These are phyloP conservation scores for Misopates orontium DNA, from an alignment of 257 asterid genomes.

Conservation along the genomic window DNA sequence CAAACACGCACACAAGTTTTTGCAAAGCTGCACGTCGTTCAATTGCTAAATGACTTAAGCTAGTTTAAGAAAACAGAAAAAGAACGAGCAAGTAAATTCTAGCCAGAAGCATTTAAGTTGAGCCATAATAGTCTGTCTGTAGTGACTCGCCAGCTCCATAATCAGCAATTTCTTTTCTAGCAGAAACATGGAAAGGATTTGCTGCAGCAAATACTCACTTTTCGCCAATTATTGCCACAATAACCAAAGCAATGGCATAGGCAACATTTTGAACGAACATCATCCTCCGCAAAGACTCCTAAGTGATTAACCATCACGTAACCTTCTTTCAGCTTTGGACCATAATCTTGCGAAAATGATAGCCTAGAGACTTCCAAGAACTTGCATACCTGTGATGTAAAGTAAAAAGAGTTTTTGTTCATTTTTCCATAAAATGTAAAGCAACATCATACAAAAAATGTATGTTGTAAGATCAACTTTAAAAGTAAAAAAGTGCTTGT, in stretches of 20 bases:
- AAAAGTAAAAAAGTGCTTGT: no score
- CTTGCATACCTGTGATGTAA: constrained; percentile 69
- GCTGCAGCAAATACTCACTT: constrained; percentile 46
- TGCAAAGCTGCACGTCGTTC: neutral
- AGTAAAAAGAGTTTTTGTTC: constrained; percentile 10
- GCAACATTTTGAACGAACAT: constrained; percentile 54
- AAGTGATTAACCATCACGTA: constrained; percentile 80
- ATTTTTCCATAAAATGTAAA: constrained; percentile 16
- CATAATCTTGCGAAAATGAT: constrained; percentile 84
- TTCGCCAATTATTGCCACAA: constrained; percentile 76
- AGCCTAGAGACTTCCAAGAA: constrained; percentile 94
- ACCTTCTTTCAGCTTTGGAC: constrained; percentile 93
- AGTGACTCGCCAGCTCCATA: constrained; percentile 4
- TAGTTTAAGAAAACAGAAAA: constrained; percentile 10
- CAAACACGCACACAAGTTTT: constrained; percentile 4
- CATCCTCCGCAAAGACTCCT: constrained; percentile 47
- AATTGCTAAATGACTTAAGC: neutral
- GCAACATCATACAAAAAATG: constrained; percentile 14
- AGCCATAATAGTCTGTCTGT: constrained; percentile 15
- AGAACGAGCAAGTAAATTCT: neutral
- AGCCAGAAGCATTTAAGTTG: neutral
- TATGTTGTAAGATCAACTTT: neutral
- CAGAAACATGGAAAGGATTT: constrained; percentile 5
- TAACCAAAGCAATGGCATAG: constrained; percentile 57
- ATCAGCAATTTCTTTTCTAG: constrained; percentile 19